These are phyloP conservation scores for Entonaema liquescens DNA, from an alignment of 495 filamentous ascomycete species.

Conservation along the genomic window DNA sequence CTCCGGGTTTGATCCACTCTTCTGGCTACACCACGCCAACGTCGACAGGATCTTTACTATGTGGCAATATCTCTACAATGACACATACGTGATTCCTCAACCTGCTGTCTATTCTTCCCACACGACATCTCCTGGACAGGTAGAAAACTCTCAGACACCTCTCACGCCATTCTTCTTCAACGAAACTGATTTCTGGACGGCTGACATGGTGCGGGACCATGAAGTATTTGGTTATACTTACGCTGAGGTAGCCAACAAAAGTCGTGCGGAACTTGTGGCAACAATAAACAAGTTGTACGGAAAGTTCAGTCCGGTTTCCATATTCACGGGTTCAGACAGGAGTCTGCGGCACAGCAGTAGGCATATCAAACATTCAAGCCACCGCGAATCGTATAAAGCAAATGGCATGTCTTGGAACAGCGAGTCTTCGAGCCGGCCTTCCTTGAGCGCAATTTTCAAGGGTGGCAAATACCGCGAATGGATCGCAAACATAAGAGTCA, in stretches of 20 bases:
- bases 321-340: slow-evolving; percentile 34
- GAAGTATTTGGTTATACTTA: slow-evolving; percentile 69
- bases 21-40: slow-evolving; percentile 73
- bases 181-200: slow-evolving; percentile 59
- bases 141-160: slow-evolving; percentile 50
- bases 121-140: slow-evolving; percentile 54
- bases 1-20: slow-evolving; percentile 78
- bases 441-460: slow-evolving; percentile 37
- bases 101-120: slow-evolving; percentile 59
- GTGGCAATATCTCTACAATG: slow-evolving; percentile 74
- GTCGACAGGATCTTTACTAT: slow-evolving; percentile 75
- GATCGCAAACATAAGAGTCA: slow-evolving; percentile 66
- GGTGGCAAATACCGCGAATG: slow-evolving; percentile 62
- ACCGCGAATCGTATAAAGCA: background rate
- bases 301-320: slow-evolving; percentile 49
- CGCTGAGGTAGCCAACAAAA: slow-evolving; percentile 57
- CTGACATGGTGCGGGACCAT: slow-evolving; percentile 53
- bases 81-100: slow-evolving; percentile 62
- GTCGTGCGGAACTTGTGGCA: slow-evolving; percentile 48
- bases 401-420: slow-evolving; percentile 37
- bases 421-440: slow-evolving; percentile 26
- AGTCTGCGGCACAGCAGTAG: slow-evolving; percentile 6
- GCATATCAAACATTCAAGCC: background rate
- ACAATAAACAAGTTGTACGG: slow-evolving; percentile 66
- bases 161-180: slow-evolving; percentile 59